phyloP scores from a whole-genome alignment of 768 basidiomycete species.

The Paxillus ammoniavirescens region DNA sequence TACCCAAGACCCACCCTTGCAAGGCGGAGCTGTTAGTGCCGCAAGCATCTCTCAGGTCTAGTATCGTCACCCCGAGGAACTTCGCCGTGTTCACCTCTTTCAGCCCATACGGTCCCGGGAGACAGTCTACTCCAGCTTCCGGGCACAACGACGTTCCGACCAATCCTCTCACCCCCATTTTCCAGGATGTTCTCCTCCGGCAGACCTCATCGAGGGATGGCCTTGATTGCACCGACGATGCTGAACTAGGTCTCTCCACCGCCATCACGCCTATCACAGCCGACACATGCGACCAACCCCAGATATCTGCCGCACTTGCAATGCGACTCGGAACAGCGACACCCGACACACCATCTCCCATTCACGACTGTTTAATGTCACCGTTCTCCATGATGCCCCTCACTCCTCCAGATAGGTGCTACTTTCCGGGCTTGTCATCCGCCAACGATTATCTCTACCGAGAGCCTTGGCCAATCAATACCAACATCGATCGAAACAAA shows the following conservation, averaged over 20 bases:
- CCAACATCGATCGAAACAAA: constrained; percentile 6
- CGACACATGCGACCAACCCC: not conserved
- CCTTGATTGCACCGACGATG: constrained; percentile 1
- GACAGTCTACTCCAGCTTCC: not conserved
- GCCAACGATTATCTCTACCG: constrained; percentile 20
- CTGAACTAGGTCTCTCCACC: constrained; percentile 16
- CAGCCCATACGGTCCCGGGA: not conserved
- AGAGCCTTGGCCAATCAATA: constrained; percentile 19
- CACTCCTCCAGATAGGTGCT: constrained; percentile 24
- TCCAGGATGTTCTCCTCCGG: constrained; percentile 3
- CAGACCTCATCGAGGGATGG: constrained; percentile 20
- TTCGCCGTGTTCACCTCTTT: constrained; percentile 2
- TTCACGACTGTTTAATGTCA: not conserved
- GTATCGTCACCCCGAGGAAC: constrained; percentile 15
- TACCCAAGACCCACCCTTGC: constrained; percentile 1
- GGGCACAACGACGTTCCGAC: not conserved
- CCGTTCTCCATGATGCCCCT: constrained; percentile 17
- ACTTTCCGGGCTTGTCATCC: constrained; percentile 16
- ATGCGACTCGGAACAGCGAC: constrained; percentile 5
- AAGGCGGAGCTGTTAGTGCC: not conserved
- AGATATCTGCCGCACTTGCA: not conserved
- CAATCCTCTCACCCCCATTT: not conserved
- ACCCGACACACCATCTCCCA: constrained; percentile 10
- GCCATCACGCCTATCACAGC: not conserved
- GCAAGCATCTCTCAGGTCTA: constrained; percentile 10